Base-by-base conservation (phyloP, 495 filamentous ascomycete species). In the Podospora pseudoanserina region DNA sequence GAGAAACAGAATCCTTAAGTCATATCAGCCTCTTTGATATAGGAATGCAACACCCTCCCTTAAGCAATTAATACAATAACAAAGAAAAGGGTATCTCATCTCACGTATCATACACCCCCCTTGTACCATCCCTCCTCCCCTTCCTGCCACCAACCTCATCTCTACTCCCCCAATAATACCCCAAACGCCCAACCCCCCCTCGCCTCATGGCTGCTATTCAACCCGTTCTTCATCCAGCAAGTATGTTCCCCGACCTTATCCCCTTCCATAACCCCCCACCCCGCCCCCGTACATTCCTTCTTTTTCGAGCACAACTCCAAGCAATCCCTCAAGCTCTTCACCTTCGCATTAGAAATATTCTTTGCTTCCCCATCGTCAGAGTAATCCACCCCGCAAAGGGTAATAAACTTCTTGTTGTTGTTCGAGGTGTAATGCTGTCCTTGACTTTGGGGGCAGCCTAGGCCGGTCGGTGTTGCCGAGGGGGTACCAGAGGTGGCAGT, bases 211-310 rank as follows among this genome's bases (percentile, higher is more conserved):
- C 68, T 65, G 44, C 26, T 20, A 11, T 68, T 68, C 30, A 75
- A 44, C 18, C 64, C 65, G 53, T 63, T 70, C 44, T 75, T 74
- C 68, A 75, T 70, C 63, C 67, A 75, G 60, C 72, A 74, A 13
- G 30, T 68, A 26, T 64, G 57, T 62, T 60, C 6, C 44, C 60
- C 53, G 5, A 32, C 19, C 11, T 56, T 55, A n/a, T 68, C 69
- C 7, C 55, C 53, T 23, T 56, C 54, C 20, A 39, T 9, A 5
- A 28, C 27, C 28, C 72, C 72, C 72, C 72, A 75, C 3, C 74
- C 70, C 15, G 59, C 68, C n/a, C 74, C 72, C 1, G 64, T 71
- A 54, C 72, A 75, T 2, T 64, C 58, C 2, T 32, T 44, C 16
- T 20, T 39, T 23, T 27, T 58, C 11, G 72, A 60, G 49, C 72